These are phyloP conservation scores for Pseudophaeomoniella oleicola DNA, from an alignment of 2,329 filamentous ascomycete species.

Conservation along the genomic window DNA sequence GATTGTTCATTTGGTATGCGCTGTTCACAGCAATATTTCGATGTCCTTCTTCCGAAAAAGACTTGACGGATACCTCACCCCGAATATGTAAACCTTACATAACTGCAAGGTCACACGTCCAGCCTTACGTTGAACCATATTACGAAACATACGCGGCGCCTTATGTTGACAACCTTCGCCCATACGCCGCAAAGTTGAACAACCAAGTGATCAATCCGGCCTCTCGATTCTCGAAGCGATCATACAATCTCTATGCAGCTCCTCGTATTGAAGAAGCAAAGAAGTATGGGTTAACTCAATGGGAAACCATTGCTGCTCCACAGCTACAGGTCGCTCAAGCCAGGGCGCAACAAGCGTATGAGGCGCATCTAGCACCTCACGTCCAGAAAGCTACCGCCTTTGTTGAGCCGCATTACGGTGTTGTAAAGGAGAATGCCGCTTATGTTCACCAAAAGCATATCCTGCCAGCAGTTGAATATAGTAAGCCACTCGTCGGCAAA, in stretches of 20 bases:
- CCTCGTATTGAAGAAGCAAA: slow-evolving; percentile 56
- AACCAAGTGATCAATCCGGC: slow-evolving; percentile 53
- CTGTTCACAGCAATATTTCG: slow-evolving; percentile 68
- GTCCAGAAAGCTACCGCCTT: slow-evolving; percentile 45
- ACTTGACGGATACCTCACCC: slow-evolving; percentile 56
- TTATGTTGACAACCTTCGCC: slow-evolving; percentile 61
- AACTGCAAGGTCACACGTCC: slow-evolving; percentile 48
- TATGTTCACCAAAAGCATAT: slow-evolving; percentile 60
- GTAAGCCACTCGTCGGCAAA: slow-evolving; percentile 57
- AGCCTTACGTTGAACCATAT: slow-evolving; percentile 70
- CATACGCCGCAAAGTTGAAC: slow-evolving; percentile 50
- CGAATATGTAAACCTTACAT: slow-evolving; percentile 71
- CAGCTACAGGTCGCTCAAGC: slow-evolving; percentile 52
- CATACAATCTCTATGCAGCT: slow-evolving; percentile 56
- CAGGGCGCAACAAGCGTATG: slow-evolving; percentile 51
- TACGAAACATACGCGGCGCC: slow-evolving; percentile 73
- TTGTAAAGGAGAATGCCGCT: slow-evolving; percentile 45
- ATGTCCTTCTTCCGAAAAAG: slow-evolving; percentile 58
- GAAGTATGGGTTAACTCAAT: slow-evolving; percentile 54
- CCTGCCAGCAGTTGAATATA: slow-evolving; percentile 59
- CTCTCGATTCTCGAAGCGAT: slow-evolving; percentile 44
- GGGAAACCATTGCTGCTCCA: slow-evolving; percentile 65
- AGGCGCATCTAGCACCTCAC: slow-evolving; percentile 57
- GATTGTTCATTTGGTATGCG: slow-evolving; percentile 72
- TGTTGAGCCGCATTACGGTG: slow-evolving; percentile 58